phyloP scores from a whole-genome alignment of 768 basidiomycete genomes.

The Lentinula lateritia region DNA sequence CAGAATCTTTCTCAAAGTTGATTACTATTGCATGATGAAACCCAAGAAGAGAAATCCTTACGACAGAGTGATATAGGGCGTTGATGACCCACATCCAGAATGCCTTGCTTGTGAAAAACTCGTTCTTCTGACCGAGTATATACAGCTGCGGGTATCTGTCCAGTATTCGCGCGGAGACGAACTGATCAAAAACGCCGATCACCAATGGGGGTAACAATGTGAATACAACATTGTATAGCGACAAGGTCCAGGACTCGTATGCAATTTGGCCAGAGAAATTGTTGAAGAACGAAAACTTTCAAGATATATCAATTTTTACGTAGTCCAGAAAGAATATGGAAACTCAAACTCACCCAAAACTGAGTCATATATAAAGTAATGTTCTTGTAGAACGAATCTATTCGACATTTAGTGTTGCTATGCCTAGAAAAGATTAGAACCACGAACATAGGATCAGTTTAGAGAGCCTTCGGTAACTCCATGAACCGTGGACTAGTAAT shows the following conservation, averaged over 20 bases:
- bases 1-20: conserved; percentile 49
- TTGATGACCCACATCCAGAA: conserved; percentile 94
- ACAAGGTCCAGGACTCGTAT: conserved; percentile 98
- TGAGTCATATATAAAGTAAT: conserved; percentile 98
- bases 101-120: conserved; percentile 84
- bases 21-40: neutral
- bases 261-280: conserved; percentile 99
- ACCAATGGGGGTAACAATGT: conserved; percentile 95
- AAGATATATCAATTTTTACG: neutral
- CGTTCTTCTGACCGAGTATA: conserved; percentile 88
- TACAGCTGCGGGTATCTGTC: conserved; percentile 98
- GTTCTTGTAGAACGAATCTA: conserved; percentile 99
- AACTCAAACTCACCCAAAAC: conserved; percentile 74
- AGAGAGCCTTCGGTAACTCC: conserved; percentile 95
- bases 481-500: conserved; percentile 93
- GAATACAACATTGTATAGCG: conserved; percentile 94
- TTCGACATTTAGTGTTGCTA: conserved; percentile 5
- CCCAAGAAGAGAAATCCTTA: conserved; percentile 29
- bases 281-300: conserved; percentile 97
- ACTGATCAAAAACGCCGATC: conserved; percentile 97
- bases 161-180: conserved; percentile 93
- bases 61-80: conserved; percentile 85
- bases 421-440: neutral
- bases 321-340: neutral
- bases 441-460: conserved; percentile 91